Percentiles rank a stretch among this genome's conserved stretches.
These are phyloP conservation scores for Colletotrichum sp. DNA, from an alignment of 2,329 filamentous ascomycete species.

Conservation along the genomic window DNA sequence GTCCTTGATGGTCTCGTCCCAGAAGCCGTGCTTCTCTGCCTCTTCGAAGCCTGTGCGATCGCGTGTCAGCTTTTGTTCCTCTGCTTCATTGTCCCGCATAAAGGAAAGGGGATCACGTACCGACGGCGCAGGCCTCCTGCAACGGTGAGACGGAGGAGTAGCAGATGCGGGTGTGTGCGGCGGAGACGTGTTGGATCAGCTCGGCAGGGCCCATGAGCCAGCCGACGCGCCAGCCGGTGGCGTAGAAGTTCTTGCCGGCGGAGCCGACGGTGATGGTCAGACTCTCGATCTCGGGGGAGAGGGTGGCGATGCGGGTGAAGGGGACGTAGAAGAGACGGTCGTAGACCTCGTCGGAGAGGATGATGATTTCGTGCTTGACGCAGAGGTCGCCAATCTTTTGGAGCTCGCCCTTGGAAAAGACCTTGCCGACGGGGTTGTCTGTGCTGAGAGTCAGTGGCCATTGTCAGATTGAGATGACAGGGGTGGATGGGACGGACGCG, in stretches of 20 bases:
- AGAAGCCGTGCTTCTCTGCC: conserved; percentile 85
- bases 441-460: conserved; percentile 21
- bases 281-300: conserved; percentile 87
- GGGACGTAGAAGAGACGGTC: conserved; percentile 94
- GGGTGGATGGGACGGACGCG: conserved; percentile 45
- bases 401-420: conserved; percentile 85
- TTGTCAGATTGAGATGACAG: neutral
- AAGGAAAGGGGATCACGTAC: conserved; percentile 28
- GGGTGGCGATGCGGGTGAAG: conserved; percentile 89
- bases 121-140: conserved; percentile 92
- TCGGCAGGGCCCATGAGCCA: conserved; percentile 92
- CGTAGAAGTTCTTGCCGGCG: conserved; percentile 98
- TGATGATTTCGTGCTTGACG: conserved; percentile 92
- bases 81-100: accelerated
- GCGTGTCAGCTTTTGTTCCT: neutral
- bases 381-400: conserved; percentile 85
- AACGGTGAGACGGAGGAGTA: conserved; percentile 92
- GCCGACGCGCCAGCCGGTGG: conserved; percentile 93
- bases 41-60: conserved; percentile 73
- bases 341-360: conserved; percentile 92
- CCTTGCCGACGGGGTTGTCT: conserved; percentile 97
- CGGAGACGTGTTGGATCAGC: conserved; percentile 88
- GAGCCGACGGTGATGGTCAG: conserved; percentile 94
- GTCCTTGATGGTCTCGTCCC: conserved; percentile 80
- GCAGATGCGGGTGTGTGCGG: conserved; percentile 95